Percentiles rank a stretch among this genome's conserved stretches.
These are phyloP conservation scores for Aspergillus texensis DNA, from an alignment of 2,329 filamentous ascomycete genomes.

Conservation along the genomic window DNA sequence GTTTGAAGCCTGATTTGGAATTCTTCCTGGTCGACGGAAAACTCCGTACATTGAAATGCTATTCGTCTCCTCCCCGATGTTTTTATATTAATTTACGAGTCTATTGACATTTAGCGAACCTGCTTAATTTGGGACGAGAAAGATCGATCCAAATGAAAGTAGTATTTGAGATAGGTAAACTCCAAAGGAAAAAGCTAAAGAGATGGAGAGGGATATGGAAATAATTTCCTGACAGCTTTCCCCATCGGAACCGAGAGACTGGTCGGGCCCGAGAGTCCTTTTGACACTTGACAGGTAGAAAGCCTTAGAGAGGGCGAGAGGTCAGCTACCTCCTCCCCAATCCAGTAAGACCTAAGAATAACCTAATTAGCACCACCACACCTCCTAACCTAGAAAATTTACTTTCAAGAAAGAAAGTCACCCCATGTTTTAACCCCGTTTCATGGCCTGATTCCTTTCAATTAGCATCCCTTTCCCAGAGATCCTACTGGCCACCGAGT, in stretches of 20 bases:
- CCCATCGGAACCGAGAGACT: not conserved
- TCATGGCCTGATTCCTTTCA: conserved; percentile 8
- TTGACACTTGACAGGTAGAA: conserved; percentile 4
- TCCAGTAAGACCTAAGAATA: not conserved
- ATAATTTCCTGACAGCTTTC: not conserved
- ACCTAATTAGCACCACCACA: not conserved
- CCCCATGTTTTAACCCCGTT: conserved; percentile 14
- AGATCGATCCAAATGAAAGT: not conserved
- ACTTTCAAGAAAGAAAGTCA: not conserved
- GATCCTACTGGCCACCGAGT: conserved; percentile 10
- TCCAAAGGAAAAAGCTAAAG: not conserved
- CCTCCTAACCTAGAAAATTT: conserved; percentile 9
- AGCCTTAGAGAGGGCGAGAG: not conserved
- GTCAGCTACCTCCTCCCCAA: not conserved
- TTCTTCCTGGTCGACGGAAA: not conserved
- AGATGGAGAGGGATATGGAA: not conserved
- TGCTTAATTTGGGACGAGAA: not conserved
- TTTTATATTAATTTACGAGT: not conserved
- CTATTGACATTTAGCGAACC: not conserved
- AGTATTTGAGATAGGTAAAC: not conserved
- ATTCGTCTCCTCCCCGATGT: not conserved
- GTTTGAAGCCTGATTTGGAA: conserved; percentile 4
- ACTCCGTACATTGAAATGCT: not conserved
- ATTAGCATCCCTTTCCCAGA: conserved; percentile 14
- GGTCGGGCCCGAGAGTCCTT: not conserved